Evolutionary conservation across 495 filamentous ascomycete species (phyloP), one percentile per base, ranked within the genome.

Genomic region (Penicillium simplicissimum): DNA sequence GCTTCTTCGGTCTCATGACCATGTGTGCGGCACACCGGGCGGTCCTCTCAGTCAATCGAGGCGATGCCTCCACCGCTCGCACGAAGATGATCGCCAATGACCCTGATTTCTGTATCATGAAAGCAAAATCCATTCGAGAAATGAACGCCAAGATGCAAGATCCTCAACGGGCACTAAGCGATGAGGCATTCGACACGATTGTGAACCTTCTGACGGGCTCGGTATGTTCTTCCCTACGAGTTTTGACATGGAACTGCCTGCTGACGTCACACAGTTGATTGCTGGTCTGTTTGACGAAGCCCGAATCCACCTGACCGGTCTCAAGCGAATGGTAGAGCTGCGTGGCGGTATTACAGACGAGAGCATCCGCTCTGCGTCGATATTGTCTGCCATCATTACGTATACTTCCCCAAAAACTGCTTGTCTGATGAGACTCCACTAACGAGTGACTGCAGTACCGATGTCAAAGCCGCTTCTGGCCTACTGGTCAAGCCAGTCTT

Each of bases 11-110:
- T 36, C 57, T 75, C 14, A 74, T 77, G 74, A 74, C 66, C 43
- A 75, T 75, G 67, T 69, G 69, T 35, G 74, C 74, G 48, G 74
- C 73, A 21, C 74, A 77, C 59, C 68, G 71, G 58, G 71, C 73
- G 23, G 62, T 64, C 28, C 40, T 75, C n/a, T 55, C 62, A 9
- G 58, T 63, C 23, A 59, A 65, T 38, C 67, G 64, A 40, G 64
- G 62, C 21, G 61, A 59, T 48, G 35, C 55, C 6, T 58, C 55
- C 11, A 25, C 54, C 6, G 31, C 48, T 35, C 47, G 21, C 42
- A 31, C 38, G 10, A 40, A 61, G 8, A 52, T 45, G 25, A 45
- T 63, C 9, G 59, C 59, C 3, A 63, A 67, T 40, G 73, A 77
- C 33, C 59, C 63, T 19, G 73, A 77, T 42, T 77, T 75, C 48